These are phyloP conservation scores for Beta lomatogona DNA, from an alignment of 179 eudicot species.

Conservation along the genomic window DNA sequence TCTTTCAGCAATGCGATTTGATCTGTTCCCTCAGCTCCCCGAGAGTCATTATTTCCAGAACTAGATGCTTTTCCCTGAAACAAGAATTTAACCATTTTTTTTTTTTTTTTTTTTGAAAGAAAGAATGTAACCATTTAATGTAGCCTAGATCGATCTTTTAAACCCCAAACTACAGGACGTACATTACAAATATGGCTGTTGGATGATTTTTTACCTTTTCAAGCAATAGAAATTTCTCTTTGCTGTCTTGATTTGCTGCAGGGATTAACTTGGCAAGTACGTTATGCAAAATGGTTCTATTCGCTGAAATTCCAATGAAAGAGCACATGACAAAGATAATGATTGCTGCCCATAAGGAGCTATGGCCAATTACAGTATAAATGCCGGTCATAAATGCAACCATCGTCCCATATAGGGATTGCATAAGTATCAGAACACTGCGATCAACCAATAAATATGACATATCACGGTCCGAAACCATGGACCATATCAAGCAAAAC, in stretches of 20 bases:
- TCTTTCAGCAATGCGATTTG: neutral
- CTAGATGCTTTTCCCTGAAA: neutral
- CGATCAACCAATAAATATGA: constrained; percentile 11
- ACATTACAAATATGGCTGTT: too few species aligned
- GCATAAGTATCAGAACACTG: constrained; percentile 8
- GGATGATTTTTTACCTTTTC: constrained; percentile 1
- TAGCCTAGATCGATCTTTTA: too few species aligned
- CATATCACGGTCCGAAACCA: constrained; percentile 5
- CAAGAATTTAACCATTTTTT: neutral
- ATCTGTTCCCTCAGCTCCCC: neutral
- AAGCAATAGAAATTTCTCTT: neutral
- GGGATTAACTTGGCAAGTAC: neutral
- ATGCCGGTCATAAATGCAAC: constrained; percentile 24
- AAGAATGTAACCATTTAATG: too few species aligned
- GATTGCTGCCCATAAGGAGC: constrained; percentile 19
- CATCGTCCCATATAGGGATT: constrained; percentile 17
- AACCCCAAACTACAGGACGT: too few species aligned
- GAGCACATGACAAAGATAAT: constrained; percentile 24
- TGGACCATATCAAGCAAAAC: constrained; percentile 20
- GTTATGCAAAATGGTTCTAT: neutral
- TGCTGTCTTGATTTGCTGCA: neutral
- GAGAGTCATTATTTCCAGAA: neutral
- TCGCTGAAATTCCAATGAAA: neutral
- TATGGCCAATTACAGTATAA: neutral
- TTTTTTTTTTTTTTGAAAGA: too few species aligned